Conservation (phyloP, 805 yeast species). For the Candida methanosorbosa region DNA sequence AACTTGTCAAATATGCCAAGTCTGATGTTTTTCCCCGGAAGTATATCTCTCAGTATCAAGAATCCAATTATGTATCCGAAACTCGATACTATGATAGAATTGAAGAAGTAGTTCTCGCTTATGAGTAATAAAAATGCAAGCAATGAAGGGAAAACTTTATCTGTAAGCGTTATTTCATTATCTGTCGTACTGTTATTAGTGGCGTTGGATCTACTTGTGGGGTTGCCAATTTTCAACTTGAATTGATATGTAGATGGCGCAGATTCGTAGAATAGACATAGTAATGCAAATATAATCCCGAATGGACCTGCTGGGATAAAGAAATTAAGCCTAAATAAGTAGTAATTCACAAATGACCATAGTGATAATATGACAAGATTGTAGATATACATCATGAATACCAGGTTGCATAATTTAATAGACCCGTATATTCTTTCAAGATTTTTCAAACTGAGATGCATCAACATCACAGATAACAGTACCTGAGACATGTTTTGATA, state of each 20-base stretch:
- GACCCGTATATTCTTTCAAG: constrained; percentile 54
- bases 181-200: too few relatives aligned
- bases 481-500: constrained; percentile 55
- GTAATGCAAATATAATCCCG: constrained; percentile 28
- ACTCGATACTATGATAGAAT: constrained; percentile 23
- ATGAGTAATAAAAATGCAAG: constrained; percentile 7
- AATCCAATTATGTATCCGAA: constrained; percentile 30
- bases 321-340: constrained; percentile 26
- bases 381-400: constrained; percentile 37
- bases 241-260: constrained; percentile 33
- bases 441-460: constrained; percentile 43
- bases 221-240: constrained; percentile 25
- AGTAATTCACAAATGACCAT: constrained; percentile 22
- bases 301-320: constrained; percentile 38
- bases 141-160: neutral
- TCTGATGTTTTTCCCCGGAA: constrained; percentile 23
- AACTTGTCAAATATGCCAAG: neutral
- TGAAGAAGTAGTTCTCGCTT: constrained; percentile 10
- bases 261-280: constrained; percentile 29
- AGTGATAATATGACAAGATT: constrained; percentile 32
- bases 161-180: constrained; percentile 4
- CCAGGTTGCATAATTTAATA: constrained; percentile 38
- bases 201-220: too few relatives aligned
- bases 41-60: constrained; percentile 25
- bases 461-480: constrained; percentile 31